Base-by-base conservation (phyloP, 805 yeast species). In the Kuraishia molischiana region DNA sequence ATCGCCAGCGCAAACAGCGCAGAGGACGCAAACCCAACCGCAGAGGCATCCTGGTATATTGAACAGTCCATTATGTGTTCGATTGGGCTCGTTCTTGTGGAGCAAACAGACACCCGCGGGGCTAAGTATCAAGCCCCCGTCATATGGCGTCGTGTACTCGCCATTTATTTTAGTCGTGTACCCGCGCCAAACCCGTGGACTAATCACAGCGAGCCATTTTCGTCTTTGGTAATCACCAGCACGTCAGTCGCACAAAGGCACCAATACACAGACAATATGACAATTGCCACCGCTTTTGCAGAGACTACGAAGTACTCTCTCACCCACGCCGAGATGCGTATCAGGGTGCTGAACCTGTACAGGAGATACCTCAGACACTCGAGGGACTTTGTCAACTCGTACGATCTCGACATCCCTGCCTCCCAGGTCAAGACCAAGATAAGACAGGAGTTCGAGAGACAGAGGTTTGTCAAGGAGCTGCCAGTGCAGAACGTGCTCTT, bases 361-460 rank as follows among this genome's bases (percentile, higher is more conserved):
- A 74, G 95, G 46, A 72, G 74, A 55, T 85, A 71, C 73, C 52
- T 74, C 79, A 66, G 72, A 70, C 66, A 72, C 73, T 42, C 78
- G 1, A 52, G 61, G 37, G 58, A 52, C 28, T 59, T 61, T 37
- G 72, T 75, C 47, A 77, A 79, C 61, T 62, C 76, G 48, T 80
- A 81, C 55, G 84, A 78, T 56, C 63, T 80, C 57, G 84, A 81
- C 58, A 72, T 81, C 67, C 90, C 95, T 24, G 76, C 81, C 9
- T 77, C 90, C 29, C 71, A 75, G 43, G 79, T 85, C 41, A 78
- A 85, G 59, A 83, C 95, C 40, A 83, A 81, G 62, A 72, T 85
- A 47, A 77, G 95, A 70, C 92, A 85, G 60, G 92, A 85, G 60
- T 85, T 85, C 49, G 95, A 85, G 61, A 79, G 94, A 64, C 56